phyloP scores from a whole-genome alignment of 257 asterid species.

The Rhazya stricta region DNA sequence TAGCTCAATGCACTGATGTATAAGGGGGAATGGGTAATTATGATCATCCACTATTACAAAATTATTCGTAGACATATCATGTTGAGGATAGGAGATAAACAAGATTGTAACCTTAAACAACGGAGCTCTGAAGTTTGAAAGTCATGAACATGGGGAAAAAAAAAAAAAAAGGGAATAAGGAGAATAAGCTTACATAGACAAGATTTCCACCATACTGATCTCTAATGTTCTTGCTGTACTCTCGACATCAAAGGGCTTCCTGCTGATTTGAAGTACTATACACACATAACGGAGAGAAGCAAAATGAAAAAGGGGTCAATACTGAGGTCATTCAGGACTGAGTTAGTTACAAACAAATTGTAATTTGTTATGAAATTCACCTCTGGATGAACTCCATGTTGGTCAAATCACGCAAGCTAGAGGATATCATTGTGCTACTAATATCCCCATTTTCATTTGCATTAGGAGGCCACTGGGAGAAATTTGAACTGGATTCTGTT shows the following conservation, averaged over 20 bases:
- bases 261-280: conserved; percentile 10
- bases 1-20: no score
- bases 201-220: not conserved
- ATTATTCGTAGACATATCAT: no score
- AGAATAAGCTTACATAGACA: not conserved
- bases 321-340: not conserved
- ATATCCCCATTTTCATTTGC: conserved; percentile 41
- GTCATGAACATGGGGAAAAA: not conserved
- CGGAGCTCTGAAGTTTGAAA: not conserved
- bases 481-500: conserved; percentile 4
- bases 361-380: conserved; percentile 22
- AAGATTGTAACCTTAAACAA: conserved; percentile 1
- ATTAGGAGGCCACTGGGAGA: conserved; percentile 4
- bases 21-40: no score
- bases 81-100: not conserved
- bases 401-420: conserved; percentile 42
- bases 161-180: not conserved
- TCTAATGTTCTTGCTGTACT: conserved; percentile 7
- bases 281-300: no score
- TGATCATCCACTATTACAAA: no score
- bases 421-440: conserved; percentile 29
- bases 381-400: conserved; percentile 45
- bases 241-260: conserved; percentile 9
- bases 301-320: not conserved
- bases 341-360: not conserved